These are phyloP conservation scores for Plasmodium gaboni DNA, from an alignment of 169 alveolate genomes.

Conservation along the genomic window DNA sequence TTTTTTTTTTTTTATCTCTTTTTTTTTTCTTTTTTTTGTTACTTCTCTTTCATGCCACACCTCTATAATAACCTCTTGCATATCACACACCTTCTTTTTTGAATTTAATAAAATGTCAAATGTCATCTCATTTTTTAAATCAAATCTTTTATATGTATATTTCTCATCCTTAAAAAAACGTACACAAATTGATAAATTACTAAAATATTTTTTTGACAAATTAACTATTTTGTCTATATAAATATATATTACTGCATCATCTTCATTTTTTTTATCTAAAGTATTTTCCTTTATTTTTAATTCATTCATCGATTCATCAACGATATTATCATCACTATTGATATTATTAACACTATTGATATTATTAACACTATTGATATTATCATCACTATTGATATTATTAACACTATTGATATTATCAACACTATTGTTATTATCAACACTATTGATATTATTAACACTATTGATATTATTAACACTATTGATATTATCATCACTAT, in stretches of 20 bases:
- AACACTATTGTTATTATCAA: too few relatives aligned
- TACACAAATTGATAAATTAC: conserved; percentile 27
- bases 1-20: neutral
- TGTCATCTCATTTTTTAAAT: conserved; percentile 21
- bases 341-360: neutral
- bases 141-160: conserved; percentile 18
- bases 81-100: conserved; percentile 8
- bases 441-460: too few relatives aligned
- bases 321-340: neutral
- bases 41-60: conserved; percentile 16
- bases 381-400: neutral
- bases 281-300: neutral
- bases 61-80: conserved; percentile 27
- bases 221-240: conserved; percentile 46
- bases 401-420: too few relatives aligned
- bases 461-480: too few relatives aligned
- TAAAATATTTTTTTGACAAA: conserved; percentile 18
- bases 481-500: too few relatives aligned
- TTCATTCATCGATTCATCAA: neutral
- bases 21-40: too few relatives aligned
- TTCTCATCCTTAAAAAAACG: conserved; percentile 58
- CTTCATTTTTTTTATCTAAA: neutral
- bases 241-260: conserved; percentile 29
- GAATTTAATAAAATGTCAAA: conserved; percentile 23
- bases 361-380: neutral